Evolutionary conservation across 768 basidiomycete genomes (phyloP).

Genomic region (Mrakia frigida): DNA sequence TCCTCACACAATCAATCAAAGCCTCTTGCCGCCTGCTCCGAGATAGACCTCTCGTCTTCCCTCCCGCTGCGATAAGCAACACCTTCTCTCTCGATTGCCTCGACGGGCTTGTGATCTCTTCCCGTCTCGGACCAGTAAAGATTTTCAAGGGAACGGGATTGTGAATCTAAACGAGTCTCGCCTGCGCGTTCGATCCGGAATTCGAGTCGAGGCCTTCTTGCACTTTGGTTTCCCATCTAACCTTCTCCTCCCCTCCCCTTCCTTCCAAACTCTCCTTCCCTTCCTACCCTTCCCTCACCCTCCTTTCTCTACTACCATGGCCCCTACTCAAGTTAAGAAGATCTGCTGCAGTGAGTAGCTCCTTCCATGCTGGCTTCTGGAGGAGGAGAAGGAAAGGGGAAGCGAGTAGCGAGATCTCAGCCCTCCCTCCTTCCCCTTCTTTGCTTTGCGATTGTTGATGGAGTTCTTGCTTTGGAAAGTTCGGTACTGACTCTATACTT

Average conservation of each 20-base stretch:
- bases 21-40: no score
- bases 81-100: no score
- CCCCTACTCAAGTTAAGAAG: conserved; percentile 54
- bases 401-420: background rate
- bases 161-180: background rate
- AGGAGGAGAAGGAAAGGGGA: background rate
- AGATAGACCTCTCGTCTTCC: no score
- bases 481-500: background rate
- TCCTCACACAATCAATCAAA: no score
- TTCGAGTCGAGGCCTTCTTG: background rate
- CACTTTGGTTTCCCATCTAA: background rate
- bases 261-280: background rate
- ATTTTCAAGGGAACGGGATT: no score
- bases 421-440: conserved; percentile 2
- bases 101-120: no score
- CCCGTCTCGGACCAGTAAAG: no score
- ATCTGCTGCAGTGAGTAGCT: conserved; percentile 80
- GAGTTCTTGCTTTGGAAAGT: no score
- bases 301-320: background rate
- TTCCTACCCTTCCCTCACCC: background rate
- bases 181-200: no score
- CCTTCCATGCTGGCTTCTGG: background rate
- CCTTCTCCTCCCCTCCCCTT: background rate
- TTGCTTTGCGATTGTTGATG: background rate
- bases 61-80: no score